Percentiles rank a stretch among this genome's conserved stretches.
Conservation (phyloP, 352 stramenopile species). For the Phytopythium kandeliae region DNA sequence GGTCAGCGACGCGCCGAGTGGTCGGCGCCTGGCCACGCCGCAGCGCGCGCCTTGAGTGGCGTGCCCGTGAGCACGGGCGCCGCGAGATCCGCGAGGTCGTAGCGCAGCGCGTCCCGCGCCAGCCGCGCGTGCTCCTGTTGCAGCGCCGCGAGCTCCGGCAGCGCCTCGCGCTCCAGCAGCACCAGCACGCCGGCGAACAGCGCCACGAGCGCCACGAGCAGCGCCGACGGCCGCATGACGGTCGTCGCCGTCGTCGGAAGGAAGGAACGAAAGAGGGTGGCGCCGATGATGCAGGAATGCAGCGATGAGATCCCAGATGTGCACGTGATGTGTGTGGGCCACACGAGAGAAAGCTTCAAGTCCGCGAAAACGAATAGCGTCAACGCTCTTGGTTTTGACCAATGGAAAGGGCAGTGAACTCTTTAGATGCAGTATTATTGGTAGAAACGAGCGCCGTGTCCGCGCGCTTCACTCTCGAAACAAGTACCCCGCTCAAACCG, state of each 20-base stretch:
- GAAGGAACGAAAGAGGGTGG: background rate
- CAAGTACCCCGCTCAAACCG: too few species aligned
- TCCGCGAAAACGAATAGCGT: background rate
- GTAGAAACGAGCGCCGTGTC: too few species aligned
- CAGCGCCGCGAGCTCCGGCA: conserved; percentile 29
- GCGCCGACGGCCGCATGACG: conserved; percentile 22
- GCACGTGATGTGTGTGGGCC: too few species aligned
- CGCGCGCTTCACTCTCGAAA: too few species aligned
- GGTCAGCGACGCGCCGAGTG: background rate
- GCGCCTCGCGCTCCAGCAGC: conserved; percentile 36
- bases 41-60: conserved; percentile 28
- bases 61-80: conserved; percentile 41
- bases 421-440: too few species aligned
- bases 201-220: conserved; percentile 34
- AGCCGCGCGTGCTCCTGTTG: conserved; percentile 23
- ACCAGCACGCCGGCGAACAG: conserved; percentile 41
- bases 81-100: conserved; percentile 47
- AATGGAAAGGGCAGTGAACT: too few species aligned
- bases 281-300: too few species aligned
- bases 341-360: background rate
- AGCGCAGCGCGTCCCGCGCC: conserved; percentile 18
- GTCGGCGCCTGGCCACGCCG: too few species aligned
- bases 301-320: too few species aligned
- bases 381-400: too few species aligned
- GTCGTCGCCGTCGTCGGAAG: too few species aligned